These are phyloP conservation scores for Tricholoma sp. DNA, from an alignment of 768 basidiomycete species.

Conservation along the genomic window DNA sequence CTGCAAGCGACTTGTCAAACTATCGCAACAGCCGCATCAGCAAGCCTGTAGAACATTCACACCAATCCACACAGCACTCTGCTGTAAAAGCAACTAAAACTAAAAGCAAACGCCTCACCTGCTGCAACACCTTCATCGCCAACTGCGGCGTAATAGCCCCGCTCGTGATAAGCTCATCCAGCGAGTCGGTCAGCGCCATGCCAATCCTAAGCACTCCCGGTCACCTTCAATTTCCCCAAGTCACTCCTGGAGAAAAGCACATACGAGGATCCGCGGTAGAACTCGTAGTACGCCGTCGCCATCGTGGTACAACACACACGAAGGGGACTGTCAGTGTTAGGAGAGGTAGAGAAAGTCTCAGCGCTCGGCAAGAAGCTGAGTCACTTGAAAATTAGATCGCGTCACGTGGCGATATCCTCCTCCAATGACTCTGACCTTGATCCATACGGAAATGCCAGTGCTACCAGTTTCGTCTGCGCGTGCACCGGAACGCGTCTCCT, in stretches of 20 bases:
- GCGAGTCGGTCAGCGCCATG: conserved; percentile 94
- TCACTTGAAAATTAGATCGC: no score
- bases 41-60: neutral
- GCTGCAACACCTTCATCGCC: conserved; percentile 97
- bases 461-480: no score
- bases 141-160: conserved; percentile 96
- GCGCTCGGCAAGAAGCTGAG: no score
- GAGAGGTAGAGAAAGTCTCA: no score
- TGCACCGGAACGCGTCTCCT: no score
- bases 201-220: conserved; percentile 63
- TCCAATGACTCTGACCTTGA: no score
- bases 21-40: conserved; percentile 23
- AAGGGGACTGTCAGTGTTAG: neutral
- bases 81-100: neutral
- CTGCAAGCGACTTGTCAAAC: conserved; percentile 96
- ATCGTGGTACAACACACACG: conserved; percentile 27
- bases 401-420: no score
- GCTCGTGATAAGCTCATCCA: conserved; percentile 96
- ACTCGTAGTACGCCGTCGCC: conserved; percentile 88
- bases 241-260: conserved; percentile 24
- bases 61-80: neutral
- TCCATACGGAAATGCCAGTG: no score
- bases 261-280: conserved; percentile 88
- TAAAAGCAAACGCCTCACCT: conserved; percentile 51
- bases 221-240: neutral